Percentiles rank a stretch among this genome's conserved stretches.
Evolutionary conservation across 108 stramenopile species (phyloP).

Genomic region (Nannochloropsis oceanica): DNA sequence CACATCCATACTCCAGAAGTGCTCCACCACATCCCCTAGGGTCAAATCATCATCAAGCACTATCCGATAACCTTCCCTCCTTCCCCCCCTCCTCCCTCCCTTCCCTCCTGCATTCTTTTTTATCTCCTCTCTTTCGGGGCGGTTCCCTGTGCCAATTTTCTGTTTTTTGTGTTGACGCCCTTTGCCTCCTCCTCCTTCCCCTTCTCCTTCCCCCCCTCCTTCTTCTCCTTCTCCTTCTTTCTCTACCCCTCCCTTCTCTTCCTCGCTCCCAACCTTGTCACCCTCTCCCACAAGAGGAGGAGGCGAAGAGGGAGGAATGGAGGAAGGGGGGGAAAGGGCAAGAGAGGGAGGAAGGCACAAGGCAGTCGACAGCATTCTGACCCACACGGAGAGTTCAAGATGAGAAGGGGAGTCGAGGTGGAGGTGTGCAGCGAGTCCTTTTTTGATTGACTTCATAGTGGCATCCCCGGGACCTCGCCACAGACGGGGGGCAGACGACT

Average conservation of each 20-base stretch:
- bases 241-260: not conserved
- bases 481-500: not conserved
- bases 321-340: not conserved
- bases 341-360: not conserved
- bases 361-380: not conserved
- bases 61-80: not conserved
- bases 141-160: no score
- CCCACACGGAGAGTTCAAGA: not conserved
- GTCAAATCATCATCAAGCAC: not conserved
- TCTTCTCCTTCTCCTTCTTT: not conserved
- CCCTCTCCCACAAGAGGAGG: not conserved
- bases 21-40: not conserved
- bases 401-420: not conserved
- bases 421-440: not conserved
- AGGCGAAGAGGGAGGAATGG: not conserved
- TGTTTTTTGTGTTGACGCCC: no score
- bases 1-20: not conserved
- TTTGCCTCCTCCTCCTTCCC: not conserved
- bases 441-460: not conserved
- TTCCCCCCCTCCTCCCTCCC: not conserved
- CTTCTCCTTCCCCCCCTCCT: not conserved
- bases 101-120: not conserved
- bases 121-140: no score
- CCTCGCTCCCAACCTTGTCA: not conserved
- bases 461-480: not conserved